These are phyloP conservation scores for Tuber indicum DNA, from an alignment of 495 filamentous ascomycete genomes.

Conservation along the genomic window DNA sequence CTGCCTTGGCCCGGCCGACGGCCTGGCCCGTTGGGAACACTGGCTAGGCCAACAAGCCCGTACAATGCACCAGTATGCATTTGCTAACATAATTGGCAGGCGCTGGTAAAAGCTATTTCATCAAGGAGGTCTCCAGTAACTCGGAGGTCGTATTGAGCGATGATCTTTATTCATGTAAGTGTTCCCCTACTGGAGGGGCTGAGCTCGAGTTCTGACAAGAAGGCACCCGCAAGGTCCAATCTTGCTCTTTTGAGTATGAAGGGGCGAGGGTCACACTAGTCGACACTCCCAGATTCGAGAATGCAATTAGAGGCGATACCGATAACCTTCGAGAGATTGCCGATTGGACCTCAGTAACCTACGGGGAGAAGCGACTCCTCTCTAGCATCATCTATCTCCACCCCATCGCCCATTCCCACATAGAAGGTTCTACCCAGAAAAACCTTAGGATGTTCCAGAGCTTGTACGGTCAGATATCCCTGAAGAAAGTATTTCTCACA, in stretches of 20 bases:
- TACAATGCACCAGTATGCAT: neutral
- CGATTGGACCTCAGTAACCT: conserved; percentile 27
- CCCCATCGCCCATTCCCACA: conserved; percentile 27
- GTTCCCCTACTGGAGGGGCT: neutral
- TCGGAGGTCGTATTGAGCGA: conserved; percentile 26
- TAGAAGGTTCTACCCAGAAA: conserved; percentile 44
- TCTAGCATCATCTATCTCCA: conserved; percentile 44
- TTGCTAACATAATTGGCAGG: conserved; percentile 20
- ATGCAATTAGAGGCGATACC: conserved; percentile 45
- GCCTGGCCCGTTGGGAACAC: no score
- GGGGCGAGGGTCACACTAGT: conserved; percentile 42
- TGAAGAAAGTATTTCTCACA: conserved; percentile 40
- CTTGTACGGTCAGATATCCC: conserved; percentile 43
- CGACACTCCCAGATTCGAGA: conserved; percentile 51
- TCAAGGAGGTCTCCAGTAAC: conserved; percentile 34
- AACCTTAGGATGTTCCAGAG: conserved; percentile 47
- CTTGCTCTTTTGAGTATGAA: conserved; percentile 17
- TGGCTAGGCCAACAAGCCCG: neutral
- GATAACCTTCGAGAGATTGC: conserved; percentile 41
- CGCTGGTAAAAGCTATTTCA: conserved; percentile 46
- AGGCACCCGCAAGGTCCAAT: conserved; percentile 30
- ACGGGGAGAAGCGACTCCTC: conserved; percentile 34
- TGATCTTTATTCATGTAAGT: conserved; percentile 28
- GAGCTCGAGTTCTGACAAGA: neutral
- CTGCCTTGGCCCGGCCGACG: no score